Evolutionary conservation across 1,139 yeast species (phyloP), one percentile per base, ranked within the genome.

Genomic region (Candida pseudoviswanathii): DNA sequence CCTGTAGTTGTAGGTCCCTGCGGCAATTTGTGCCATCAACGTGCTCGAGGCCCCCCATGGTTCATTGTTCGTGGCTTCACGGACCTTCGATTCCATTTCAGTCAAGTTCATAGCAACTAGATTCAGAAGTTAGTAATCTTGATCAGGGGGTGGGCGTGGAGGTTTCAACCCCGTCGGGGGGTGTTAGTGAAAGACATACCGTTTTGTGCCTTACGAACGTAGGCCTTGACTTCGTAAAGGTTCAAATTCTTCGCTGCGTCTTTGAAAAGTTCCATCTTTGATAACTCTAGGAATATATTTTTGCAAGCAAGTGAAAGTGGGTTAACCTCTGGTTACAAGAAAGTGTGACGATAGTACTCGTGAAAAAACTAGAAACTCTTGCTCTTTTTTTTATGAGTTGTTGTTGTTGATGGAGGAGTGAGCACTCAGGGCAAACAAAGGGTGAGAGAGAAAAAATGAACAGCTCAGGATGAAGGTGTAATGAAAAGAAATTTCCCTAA

Each of bases 1-100:
- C 55, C 90, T 73, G 62, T 88, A 88, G 68, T 89, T 89, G 70
- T 89, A 89, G 4, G 99, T 94, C 1, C 96, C 98, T 32, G 91
- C 88, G 4, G 99, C 95, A 60, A 95, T 94, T 64, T 91, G 95
- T 54, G 86, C 88, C 98, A 95, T 94, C 64, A 89, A 73, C 2
- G 96, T 82, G 4, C 95, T 81, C 2, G 96, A 85, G 2, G 97
- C 96, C n/a, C 99, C 99, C 99, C 99, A 94, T 2, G 99, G 99
- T 68, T 94, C 99, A 66, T 94, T 94, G 67, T 94, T 94, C 50
- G 99, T 94, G 43, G 98, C 98, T 68, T 94, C 98, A 55, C 99
- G 84, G 22, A 91, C 99, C 68, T 89, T 91, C 44, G 96, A 87
- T 71, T 94, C 99, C 86, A 89, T 91, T 57, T 90, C 97, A 9